Conservation (phyloP, 1,139 yeast genomes). For the Suhomyces atakaporum region DNA sequence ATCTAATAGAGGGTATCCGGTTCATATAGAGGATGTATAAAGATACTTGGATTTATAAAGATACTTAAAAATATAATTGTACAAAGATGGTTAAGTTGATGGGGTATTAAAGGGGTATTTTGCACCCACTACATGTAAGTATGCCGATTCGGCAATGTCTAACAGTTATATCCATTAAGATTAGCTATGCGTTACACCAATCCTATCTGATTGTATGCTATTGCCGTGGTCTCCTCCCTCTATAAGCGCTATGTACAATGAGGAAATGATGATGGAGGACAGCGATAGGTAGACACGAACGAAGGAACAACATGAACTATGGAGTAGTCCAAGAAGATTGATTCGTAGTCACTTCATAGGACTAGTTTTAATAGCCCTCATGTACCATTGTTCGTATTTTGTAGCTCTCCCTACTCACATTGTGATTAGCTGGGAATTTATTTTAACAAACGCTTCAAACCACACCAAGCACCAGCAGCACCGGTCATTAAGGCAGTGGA, state of each 20-base stretch:
- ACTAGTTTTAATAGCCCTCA: no score
- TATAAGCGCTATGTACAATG: conserved; percentile 14
- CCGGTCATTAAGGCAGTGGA: conserved; percentile 84
- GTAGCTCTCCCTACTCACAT: no score
- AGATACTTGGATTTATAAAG: no score
- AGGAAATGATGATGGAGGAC: conserved; percentile 8
- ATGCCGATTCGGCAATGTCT: neutral
- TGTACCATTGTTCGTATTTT: neutral
- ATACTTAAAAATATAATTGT: no score
- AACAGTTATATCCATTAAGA: neutral
- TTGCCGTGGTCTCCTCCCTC: conserved; percentile 10
- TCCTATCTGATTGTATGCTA: conserved; percentile 1
- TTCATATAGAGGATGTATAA: no score
- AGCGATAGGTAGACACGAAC: no score
- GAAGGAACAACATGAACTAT: no score
- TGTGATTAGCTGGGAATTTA: conserved; percentile 1
- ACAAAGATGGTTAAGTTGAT: no score
- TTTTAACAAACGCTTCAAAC: conserved; percentile 56
- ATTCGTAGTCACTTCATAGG: no score
- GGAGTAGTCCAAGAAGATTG: no score
- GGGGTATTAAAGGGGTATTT: no score
- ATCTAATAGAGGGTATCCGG: no score
- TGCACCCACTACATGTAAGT: neutral
- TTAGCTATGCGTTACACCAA: neutral
- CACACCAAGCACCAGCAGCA: conserved; percentile 94